A percentile compares a stretch with the other conserved stretches of the same genome.
phyloP scores from a whole-genome alignment of 106 monocot genomes.

The Dendrobium officinale region DNA sequence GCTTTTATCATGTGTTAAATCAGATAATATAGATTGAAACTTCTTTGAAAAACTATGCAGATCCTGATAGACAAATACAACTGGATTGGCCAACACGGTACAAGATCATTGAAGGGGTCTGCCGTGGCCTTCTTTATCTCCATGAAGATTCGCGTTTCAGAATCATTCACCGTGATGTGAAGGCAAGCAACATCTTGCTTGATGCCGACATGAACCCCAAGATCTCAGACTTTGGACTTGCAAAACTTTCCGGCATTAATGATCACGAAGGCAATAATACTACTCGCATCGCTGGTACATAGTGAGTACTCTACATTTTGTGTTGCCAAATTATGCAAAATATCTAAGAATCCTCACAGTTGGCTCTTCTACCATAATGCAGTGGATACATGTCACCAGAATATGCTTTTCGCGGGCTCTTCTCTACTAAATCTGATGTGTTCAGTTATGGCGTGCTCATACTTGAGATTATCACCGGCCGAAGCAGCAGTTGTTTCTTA shows the following conservation, averaged over 20 bases:
- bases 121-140: conserved; percentile 14
- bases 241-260: background rate
- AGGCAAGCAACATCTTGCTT: conserved; percentile 18
- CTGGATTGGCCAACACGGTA: conserved; percentile 10
- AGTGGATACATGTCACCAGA: conserved; percentile 40
- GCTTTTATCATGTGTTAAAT: background rate
- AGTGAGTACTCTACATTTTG: background rate
- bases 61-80: background rate
- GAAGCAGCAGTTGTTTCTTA: conserved; percentile 15
- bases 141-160: conserved; percentile 14
- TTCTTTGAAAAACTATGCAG: background rate
- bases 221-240: conserved; percentile 11
- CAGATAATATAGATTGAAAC: background rate
- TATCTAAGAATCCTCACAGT: background rate
- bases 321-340: background rate
- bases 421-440: conserved; percentile 27
- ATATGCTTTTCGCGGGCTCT: conserved; percentile 18
- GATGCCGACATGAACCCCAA: conserved; percentile 20
- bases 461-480: conserved; percentile 22
- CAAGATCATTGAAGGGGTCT: conserved; percentile 15
- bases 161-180: conserved; percentile 17
- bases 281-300: conserved; percentile 5
- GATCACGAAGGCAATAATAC: background rate
- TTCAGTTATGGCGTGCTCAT: conserved; percentile 26
- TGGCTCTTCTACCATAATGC: background rate